Base-by-base conservation (phyloP, 805 yeast species). In the Kuraishia cidri region DNA sequence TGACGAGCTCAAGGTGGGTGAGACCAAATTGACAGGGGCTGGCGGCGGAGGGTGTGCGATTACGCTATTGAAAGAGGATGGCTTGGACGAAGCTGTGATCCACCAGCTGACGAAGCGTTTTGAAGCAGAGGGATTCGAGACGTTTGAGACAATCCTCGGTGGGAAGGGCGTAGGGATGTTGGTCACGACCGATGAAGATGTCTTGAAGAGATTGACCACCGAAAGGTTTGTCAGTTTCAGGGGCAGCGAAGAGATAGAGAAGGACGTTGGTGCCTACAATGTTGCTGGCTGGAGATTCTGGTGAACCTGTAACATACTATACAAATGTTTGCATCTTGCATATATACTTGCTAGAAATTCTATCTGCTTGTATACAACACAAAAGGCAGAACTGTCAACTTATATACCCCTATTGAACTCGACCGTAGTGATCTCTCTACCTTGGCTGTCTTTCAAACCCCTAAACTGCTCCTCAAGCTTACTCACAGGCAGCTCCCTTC, bases 31-130 rank as follows among this genome's bases (percentile, higher is more conserved):
- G 34, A 92, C 98, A 0, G 98, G 98, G 26, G 98, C 98, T 0
- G 98, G 98, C 23, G 98, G 98, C 14, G 98, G 98, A 32, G 98
- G 98, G 2, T 92, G 98, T 63, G 95, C 97, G 8, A 80, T 92
- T 35, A 92, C 97, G 0, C 58, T 92, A 24, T 63, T 88, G 11
- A 61, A 71, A 30, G 75, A 69, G 26, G 63, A 60, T 3, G 57
- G 53, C 2, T 44, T 45, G 1, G 62, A 54, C 13, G 50, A 43
- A 2, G 54, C 50, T 3, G 50, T 71, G 6, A 46, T 48, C 1
- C 54, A 55, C 16, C 47, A 43, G 13, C 44, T 66, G 23, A 52
- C 60, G 8, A 49, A 56, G 4, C 58, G 56, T 36, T 66, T 71
- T 31, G 50, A 50, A 2, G 39, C 45, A 1, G 59, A 64, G 31